phyloP scores from a whole-genome alignment of 495 filamentous ascomycete species.

The Aspergillus sclerotiicarbonarius region DNA sequence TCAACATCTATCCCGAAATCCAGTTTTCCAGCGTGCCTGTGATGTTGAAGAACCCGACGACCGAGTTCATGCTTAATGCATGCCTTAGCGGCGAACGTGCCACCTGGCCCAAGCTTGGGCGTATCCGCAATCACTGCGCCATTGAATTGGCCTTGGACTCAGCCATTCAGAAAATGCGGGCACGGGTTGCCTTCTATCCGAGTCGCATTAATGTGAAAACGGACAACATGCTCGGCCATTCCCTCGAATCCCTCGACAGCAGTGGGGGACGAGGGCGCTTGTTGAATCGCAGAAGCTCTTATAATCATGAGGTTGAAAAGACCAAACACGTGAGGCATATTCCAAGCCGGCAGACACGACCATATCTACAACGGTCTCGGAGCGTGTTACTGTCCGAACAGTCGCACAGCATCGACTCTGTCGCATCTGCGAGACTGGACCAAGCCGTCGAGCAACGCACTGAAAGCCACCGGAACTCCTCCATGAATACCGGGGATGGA shows the following conservation, averaged over 20 bases:
- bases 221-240: slow-evolving; percentile 18
- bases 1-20: slow-evolving; percentile 86
- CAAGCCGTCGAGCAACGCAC: neutral
- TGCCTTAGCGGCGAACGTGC: slow-evolving; percentile 77
- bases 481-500: slow-evolving; percentile 16
- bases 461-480: slow-evolving; percentile 7
- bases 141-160: slow-evolving; percentile 84
- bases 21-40: slow-evolving; percentile 68
- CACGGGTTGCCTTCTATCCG: slow-evolving; percentile 76
- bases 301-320: slow-evolving; percentile 33
- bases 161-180: slow-evolving; percentile 73
- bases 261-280: slow-evolving; percentile 23
- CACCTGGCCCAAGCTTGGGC: slow-evolving; percentile 84
- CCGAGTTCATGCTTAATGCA: slow-evolving; percentile 81
- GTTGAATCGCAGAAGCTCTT: slow-evolving; percentile 32
- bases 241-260: slow-evolving; percentile 22
- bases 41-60: slow-evolving; percentile 81
- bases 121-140: slow-evolving; percentile 77
- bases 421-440: slow-evolving; percentile 14
- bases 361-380: slow-evolving; percentile 30
- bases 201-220: slow-evolving; percentile 60
- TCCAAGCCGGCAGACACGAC: slow-evolving; percentile 14
- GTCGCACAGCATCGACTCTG: slow-evolving; percentile 15
- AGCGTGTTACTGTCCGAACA: slow-evolving; percentile 35
- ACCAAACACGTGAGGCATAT: slow-evolving; percentile 18